Evolutionary conservation across 306 rosid species (phyloP), one percentile per base, ranked within the genome.

Genomic region (Prunus mongolica): DNA sequence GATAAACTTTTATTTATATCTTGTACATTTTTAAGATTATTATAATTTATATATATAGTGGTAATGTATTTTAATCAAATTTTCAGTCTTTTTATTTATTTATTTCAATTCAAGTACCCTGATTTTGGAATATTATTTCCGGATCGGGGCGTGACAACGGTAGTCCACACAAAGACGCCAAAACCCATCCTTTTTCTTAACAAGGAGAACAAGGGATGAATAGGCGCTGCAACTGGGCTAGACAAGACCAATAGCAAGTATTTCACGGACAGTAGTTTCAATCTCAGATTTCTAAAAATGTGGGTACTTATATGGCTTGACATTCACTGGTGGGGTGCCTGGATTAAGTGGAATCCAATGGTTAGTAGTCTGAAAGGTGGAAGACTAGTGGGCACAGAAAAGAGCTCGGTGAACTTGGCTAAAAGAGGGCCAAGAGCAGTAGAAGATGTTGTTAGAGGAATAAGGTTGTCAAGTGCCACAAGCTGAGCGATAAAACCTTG

Each of bases 151-250:
- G 3, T 28, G 30, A 28, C 30, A 27, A 27, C n/a, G 11, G 6
- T 24, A 27, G 9, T 27, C n/a, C 32, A 61, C 32, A 27, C 20
- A 51, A 51, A 51, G 56, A 51, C 3, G 3, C 20, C 56, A 51
- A 0, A n/a, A 51, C 0, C 7, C 56, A 6, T 16, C 56, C 3
- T 15, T 51, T 1, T 18, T 52, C 19, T 52, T 52, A 0, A 52
- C 57, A 18, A 52, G 10, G 22, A 6, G 3, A 1, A 52, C 3
- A 2, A 1, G 57, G 11, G 57, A 52, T 7, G 45, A 69, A 13
- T 13, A 27, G 0, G 27, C 9, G 2, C 10, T 50, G 0, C 0
- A 3, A 1, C 27, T 69, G 0, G 34, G 44, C 2, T 2, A 1
- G 2, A 69, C 50, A 0, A 49, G 2, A 0, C 61, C 73, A 0